Percentiles rank a stretch among this genome's conserved stretches.
These are phyloP conservation scores for Sabuloglossum arenarium DNA, from an alignment of 495 filamentous ascomycete species.

Conservation along the genomic window DNA sequence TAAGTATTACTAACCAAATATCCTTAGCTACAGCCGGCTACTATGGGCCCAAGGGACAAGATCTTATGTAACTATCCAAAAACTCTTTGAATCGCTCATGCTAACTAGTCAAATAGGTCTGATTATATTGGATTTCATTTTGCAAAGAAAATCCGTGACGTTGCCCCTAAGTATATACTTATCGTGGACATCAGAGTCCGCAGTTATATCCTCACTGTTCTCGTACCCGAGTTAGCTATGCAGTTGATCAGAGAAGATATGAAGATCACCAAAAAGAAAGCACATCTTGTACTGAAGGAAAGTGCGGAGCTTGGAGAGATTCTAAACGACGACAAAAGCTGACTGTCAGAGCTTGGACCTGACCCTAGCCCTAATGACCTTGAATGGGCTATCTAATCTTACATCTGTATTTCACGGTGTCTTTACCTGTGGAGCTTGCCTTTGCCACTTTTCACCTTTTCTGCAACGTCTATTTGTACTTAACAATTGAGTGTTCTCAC, in stretches of 20 bases:
- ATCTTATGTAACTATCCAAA: background rate
- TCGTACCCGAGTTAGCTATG: slow-evolving; percentile 73
- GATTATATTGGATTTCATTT: background rate
- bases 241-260: slow-evolving; percentile 74
- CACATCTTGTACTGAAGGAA: slow-evolving; percentile 42
- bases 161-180: slow-evolving; percentile 15
- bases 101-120: background rate
- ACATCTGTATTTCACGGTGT: background rate
- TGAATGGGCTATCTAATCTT: background rate
- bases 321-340: slow-evolving; percentile 30
- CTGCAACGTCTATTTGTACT: slow-evolving; percentile 1
- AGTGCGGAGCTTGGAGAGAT: slow-evolving; percentile 61
- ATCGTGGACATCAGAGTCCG: slow-evolving; percentile 47
- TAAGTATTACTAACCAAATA: background rate
- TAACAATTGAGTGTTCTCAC: background rate
- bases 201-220: slow-evolving; percentile 61
- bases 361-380: background rate
- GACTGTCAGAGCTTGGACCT: background rate
- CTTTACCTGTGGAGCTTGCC: background rate
- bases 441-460: background rate
- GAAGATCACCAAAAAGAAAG: slow-evolving; percentile 14
- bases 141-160: background rate
- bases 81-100: background rate
- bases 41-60: background rate
- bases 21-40: background rate